phyloP scores from a whole-genome alignment of 495 filamentous ascomycete species.

The Clavariopsis aquatica region DNA sequence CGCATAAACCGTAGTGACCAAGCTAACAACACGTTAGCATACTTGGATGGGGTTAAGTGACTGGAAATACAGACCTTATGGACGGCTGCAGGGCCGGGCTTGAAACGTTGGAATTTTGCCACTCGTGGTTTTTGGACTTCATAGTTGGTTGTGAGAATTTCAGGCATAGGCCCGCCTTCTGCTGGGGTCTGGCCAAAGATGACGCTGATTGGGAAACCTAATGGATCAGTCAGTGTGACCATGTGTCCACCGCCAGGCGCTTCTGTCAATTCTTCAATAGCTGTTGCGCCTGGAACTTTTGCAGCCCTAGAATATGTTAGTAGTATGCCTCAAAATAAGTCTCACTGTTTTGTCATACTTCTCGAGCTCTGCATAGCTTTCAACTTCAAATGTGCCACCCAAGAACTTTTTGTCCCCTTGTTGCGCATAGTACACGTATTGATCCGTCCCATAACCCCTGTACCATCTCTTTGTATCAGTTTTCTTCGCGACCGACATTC shows the following conservation, averaged over 20 bases:
- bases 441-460: constrained; percentile 44
- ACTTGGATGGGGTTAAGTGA: too few relatives aligned
- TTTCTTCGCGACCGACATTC: constrained; percentile 44
- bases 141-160: constrained; percentile 55
- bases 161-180: constrained; percentile 48
- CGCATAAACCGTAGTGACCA: constrained; percentile 69
- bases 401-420: constrained; percentile 46
- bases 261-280: constrained; percentile 53
- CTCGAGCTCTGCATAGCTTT: constrained; percentile 43
- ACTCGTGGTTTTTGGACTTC: constrained; percentile 45
- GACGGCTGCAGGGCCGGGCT: constrained; percentile 63
- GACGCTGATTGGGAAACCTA: constrained; percentile 61
- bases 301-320: constrained; percentile 27
- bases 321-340: neutral
- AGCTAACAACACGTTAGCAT: constrained; percentile 43
- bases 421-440: constrained; percentile 48
- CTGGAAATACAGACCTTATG: constrained; percentile 54
- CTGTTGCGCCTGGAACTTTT: constrained; percentile 47
- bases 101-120: constrained; percentile 44
- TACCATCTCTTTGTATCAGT: constrained; percentile 43
- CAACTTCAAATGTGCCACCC: constrained; percentile 46
- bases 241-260: constrained; percentile 61
- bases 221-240: constrained; percentile 60
- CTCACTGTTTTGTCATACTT: constrained; percentile 23
- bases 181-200: constrained; percentile 55